phyloP scores from a whole-genome alignment of 192 early-diverging fungal species.

The Jimgerdemannia lactiflua region DNA sequence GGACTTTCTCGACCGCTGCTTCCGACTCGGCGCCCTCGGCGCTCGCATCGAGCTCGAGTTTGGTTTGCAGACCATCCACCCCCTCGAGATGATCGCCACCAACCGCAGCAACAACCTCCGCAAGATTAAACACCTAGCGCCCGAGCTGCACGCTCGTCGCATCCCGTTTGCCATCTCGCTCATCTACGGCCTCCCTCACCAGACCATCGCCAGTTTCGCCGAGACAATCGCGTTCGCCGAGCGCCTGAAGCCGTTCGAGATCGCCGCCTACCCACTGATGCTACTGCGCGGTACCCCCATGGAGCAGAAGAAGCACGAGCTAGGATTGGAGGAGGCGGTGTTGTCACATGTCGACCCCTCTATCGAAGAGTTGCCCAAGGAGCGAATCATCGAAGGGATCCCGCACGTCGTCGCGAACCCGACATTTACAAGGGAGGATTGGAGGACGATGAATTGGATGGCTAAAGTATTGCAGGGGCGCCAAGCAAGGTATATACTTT shows the following conservation, averaged over 20 bases:
- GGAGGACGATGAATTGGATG: neutral
- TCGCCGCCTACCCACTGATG: conserved; percentile 16
- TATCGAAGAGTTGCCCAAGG: neutral
- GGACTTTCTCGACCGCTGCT: conserved; percentile 8
- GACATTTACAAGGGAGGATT: conserved; percentile 13
- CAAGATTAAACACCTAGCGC: neutral
- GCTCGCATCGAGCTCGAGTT: conserved; percentile 12
- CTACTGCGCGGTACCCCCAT: conserved; percentile 11
- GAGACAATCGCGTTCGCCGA: conserved; percentile 3
- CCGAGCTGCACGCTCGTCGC: neutral
- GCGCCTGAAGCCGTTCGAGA: neutral
- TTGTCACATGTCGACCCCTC: no score
- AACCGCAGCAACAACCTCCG: conserved; percentile 9
- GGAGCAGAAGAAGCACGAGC: neutral
- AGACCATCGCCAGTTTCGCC: conserved; percentile 8
- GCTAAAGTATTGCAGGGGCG: no score
- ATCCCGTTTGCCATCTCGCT: conserved; percentile 16
- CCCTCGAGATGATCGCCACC: neutral
- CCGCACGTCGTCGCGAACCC: conserved; percentile 15
- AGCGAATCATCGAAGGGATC: conserved; percentile 12
- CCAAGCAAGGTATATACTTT: no score
- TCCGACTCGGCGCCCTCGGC: neutral
- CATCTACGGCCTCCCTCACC: conserved; percentile 16
- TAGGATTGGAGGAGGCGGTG: conserved; percentile 6
- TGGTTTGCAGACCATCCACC: conserved; percentile 12